Evolutionary conservation across 108 stramenopile genomes (phyloP).

Genomic region (Seminavis robusta): DNA sequence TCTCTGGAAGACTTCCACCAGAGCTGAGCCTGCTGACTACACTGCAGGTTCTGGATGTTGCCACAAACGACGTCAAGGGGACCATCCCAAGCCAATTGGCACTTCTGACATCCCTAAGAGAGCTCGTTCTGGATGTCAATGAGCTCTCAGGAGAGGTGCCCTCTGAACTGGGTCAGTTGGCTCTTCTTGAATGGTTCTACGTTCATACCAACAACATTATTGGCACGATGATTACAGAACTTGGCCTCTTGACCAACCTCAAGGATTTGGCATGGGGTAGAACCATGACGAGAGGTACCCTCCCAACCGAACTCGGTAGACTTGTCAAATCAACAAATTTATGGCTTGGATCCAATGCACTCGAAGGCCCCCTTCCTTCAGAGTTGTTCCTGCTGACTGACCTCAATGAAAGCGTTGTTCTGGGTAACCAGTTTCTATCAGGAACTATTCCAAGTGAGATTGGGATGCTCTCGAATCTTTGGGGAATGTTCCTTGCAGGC

Average conservation of each 20-base stretch:
- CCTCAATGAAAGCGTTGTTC: slow-evolving; percentile 41
- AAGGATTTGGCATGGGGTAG: slow-evolving; percentile 39
- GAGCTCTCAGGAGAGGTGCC: slow-evolving; percentile 41
- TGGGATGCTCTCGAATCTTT: too few relatives aligned
- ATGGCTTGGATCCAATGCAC: too few relatives aligned
- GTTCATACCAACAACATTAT: slow-evolving; percentile 44
- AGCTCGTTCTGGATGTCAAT: slow-evolving; percentile 33
- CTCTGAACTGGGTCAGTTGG: slow-evolving; percentile 29
- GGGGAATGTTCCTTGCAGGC: too few relatives aligned
- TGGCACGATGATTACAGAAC: slow-evolving; percentile 41
- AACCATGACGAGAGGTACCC: too few relatives aligned
- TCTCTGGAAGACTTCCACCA: slow-evolving; percentile 35
- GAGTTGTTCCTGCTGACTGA: too few relatives aligned
- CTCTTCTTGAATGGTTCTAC: slow-evolving; percentile 40
- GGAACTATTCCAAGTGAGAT: slow-evolving; percentile 44
- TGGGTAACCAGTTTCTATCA: slow-evolving; percentile 46
- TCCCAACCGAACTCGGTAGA: too few relatives aligned
- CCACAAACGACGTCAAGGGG: slow-evolving; percentile 36
- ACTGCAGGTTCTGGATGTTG: slow-evolving; percentile 24
- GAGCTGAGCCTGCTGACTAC: slow-evolving; percentile 33
- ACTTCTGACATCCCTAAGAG: slow-evolving; percentile 17
- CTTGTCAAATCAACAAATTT: too few relatives aligned
- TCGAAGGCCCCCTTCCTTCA: too few relatives aligned
- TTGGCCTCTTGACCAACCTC: slow-evolving; percentile 44
- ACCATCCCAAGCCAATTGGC: slow-evolving; percentile 47